A percentile compares a stretch with the other conserved stretches of the same genome.
phyloP scores from a whole-genome alignment of 2,329 filamentous ascomycete genomes.

The Hypoxylon sp. region DNA sequence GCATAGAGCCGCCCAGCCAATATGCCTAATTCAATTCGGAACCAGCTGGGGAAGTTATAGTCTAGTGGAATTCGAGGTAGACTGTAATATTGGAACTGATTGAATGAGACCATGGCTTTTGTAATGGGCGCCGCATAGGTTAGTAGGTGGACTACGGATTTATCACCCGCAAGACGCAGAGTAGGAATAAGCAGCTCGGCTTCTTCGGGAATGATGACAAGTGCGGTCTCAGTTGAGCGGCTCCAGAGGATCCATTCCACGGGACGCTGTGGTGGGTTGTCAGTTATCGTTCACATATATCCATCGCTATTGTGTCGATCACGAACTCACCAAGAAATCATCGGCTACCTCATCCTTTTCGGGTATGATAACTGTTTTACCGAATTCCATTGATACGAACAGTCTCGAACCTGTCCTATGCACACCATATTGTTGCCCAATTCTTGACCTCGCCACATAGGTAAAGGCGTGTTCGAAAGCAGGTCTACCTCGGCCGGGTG shows the following conservation, averaged over 20 bases:
- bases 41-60: constrained; percentile 65
- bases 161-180: constrained; percentile 50
- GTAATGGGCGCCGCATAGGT: constrained; percentile 74
- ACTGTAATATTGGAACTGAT: constrained; percentile 66
- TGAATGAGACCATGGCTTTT: constrained; percentile 72
- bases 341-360: constrained; percentile 45
- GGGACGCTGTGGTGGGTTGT: constrained; percentile 55
- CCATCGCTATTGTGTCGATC: too few species aligned
- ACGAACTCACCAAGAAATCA: constrained; percentile 55
- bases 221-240: constrained; percentile 59
- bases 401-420: constrained; percentile 49
- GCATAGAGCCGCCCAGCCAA: constrained; percentile 74
- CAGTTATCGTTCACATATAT: background rate
- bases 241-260: constrained; percentile 76
- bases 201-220: constrained; percentile 76
- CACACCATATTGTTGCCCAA: constrained; percentile 56
- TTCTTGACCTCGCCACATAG: constrained; percentile 56
- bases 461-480: constrained; percentile 62
- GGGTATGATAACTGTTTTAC: constrained; percentile 58
- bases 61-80: constrained; percentile 62
- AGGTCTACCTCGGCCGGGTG: constrained; percentile 43
- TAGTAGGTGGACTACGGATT: constrained; percentile 62
- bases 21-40: constrained; percentile 72
- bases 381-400: constrained; percentile 65
- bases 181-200: constrained; percentile 68